Percentiles rank a stretch among this genome's conserved stretches.
These are phyloP conservation scores for Suillus subalutaceus DNA, from an alignment of 768 basidiomycete genomes.

Conservation along the genomic window DNA sequence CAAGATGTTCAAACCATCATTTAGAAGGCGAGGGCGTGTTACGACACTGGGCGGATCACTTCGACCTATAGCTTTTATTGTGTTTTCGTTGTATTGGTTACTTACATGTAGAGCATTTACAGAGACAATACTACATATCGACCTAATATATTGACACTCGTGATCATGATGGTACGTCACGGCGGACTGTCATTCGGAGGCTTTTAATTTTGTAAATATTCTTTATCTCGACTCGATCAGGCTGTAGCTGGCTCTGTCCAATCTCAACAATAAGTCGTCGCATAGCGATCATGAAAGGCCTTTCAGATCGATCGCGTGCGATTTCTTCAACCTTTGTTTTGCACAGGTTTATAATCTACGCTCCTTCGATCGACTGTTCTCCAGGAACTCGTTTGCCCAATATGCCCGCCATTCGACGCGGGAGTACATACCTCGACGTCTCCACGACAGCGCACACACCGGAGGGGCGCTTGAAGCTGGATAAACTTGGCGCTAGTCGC, in stretches of 20 bases:
- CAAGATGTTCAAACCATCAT: conserved; percentile 57
- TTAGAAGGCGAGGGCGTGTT: conserved; percentile 65
- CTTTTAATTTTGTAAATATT: not conserved
- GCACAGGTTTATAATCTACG: not conserved
- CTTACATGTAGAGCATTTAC: conserved; percentile 3
- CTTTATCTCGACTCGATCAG: not conserved
- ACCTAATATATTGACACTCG: conserved; percentile 1
- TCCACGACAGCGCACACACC: conserved; percentile 5
- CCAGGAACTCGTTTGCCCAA: not conserved
- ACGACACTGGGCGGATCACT: conserved; percentile 70
- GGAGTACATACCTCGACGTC: conserved; percentile 5
- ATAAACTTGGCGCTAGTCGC: not conserved
- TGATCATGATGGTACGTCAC: not conserved
- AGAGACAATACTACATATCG: not conserved
- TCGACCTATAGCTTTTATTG: conserved; percentile 41
- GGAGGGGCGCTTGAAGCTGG: not conserved
- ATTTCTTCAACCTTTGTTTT: too few species aligned
- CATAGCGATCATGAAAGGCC: conserved; percentile 5
- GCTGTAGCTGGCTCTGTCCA: not conserved
- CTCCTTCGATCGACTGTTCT: not conserved
- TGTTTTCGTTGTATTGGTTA: conserved; percentile 2
- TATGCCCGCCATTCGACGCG: conserved; percentile 1
- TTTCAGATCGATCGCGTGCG: not conserved
- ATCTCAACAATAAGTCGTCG: conserved; percentile 3
- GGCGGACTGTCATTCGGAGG: not conserved